phyloP scores from a whole-genome alignment of 495 filamentous ascomycete genomes.

The Penicillium daleae region DNA sequence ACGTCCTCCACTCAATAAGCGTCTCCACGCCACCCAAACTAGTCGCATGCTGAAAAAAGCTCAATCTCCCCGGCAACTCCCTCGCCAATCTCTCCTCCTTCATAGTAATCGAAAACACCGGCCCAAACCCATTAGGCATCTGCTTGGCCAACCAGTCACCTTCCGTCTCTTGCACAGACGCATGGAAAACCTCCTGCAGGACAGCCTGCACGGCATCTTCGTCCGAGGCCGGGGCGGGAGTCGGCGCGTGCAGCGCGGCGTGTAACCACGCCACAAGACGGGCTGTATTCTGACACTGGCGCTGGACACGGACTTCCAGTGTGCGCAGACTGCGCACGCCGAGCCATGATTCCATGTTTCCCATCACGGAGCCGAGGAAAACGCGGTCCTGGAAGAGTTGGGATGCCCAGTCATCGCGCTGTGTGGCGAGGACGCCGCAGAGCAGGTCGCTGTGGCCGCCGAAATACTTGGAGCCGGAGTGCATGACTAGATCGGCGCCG shows the following conservation, averaged over 20 bases:
- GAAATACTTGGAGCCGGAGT: slow-evolving; percentile 92
- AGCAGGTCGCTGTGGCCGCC: slow-evolving; percentile 93
- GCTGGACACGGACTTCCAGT: slow-evolving; percentile 76
- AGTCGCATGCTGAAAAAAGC: slow-evolving; percentile 92
- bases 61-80: slow-evolving; percentile 72
- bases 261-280: slow-evolving; percentile 74
- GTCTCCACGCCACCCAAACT: slow-evolving; percentile 93
- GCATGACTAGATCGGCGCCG: slow-evolving; percentile 86
- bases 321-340: slow-evolving; percentile 85
- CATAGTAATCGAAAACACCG: slow-evolving; percentile 81
- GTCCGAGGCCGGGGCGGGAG: slow-evolving; percentile 37
- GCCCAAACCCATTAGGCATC: slow-evolving; percentile 90
- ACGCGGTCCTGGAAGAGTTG: slow-evolving; percentile 66
- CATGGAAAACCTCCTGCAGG: slow-evolving; percentile 70
- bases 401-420: slow-evolving; percentile 57
- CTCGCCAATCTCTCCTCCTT: slow-evolving; percentile 62
- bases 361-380: slow-evolving; percentile 83
- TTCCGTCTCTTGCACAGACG: slow-evolving; percentile 69
- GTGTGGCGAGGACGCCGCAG: slow-evolving; percentile 76
- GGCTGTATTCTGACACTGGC: slow-evolving; percentile 71
- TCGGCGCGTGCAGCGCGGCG: slow-evolving; percentile 40
- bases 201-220: slow-evolving; percentile 52
- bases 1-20: slow-evolving; percentile 71
- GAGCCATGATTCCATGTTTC: slow-evolving; percentile 89
- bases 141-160: slow-evolving; percentile 77